Evolutionary conservation across 768 basidiomycete species (phyloP).

Genomic region (Roridomyces roridus): DNA sequence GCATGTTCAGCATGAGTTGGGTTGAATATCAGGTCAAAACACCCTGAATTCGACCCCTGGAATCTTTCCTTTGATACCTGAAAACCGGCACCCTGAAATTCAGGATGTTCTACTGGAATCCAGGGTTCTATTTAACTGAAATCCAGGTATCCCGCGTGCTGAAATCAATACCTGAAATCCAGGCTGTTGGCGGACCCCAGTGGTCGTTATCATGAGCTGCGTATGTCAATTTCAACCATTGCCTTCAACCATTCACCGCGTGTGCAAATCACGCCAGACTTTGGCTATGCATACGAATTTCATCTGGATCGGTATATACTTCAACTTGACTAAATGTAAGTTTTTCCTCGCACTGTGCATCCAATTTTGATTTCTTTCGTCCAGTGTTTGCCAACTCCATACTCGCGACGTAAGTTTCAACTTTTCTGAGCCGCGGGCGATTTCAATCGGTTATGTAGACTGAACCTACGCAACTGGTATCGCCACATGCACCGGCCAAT

Average conservation of each 20-base stretch:
- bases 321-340: conserved; percentile 7
- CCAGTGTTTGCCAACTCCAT: conserved; percentile 16
- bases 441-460: no score
- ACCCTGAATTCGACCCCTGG: no score
- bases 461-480: conserved; percentile 19
- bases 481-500: conserved; percentile 10
- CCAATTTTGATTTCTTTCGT: background rate
- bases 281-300: conserved; percentile 10
- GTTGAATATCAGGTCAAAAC: no score
- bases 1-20: no score
- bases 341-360: background rate
- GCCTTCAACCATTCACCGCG: background rate
- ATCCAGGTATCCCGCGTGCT: no score
- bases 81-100: no score
- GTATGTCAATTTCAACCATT: background rate
- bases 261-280: background rate
- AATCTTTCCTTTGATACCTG: no score
- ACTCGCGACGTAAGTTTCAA: conserved; percentile 4
- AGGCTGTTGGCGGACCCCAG: no score
- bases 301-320: conserved; percentile 14
- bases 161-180: no score
- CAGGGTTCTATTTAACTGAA: no score
- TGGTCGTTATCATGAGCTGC: conserved; percentile 3
- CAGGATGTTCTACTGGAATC: no score
- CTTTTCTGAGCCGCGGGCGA: background rate